A percentile compares a stretch with the other conserved stretches of the same genome.
Conservation (phyloP, 169 alveolate genomes). For the Plasmodium reichenowi region DNA sequence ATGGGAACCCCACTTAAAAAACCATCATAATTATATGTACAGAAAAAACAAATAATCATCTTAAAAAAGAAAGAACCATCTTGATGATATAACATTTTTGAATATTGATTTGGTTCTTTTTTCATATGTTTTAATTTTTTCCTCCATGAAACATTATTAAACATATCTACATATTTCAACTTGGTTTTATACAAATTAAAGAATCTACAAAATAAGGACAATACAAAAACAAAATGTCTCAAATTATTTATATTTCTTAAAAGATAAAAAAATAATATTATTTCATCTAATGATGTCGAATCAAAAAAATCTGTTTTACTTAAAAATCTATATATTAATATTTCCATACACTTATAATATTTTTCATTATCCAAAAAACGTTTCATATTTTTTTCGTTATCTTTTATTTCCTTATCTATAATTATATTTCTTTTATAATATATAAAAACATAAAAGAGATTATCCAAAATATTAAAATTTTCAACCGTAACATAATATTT, state of each 20-base stretch:
- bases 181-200: conserved; percentile 38
- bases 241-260: conserved; percentile 30
- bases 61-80: conserved; percentile 25
- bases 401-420: background rate
- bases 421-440: conserved; percentile 31
- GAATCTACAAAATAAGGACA: conserved; percentile 48
- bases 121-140: background rate
- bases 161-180: background rate
- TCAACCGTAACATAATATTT: conserved; percentile 60
- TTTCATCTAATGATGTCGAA: conserved; percentile 19
- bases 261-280: conserved; percentile 26
- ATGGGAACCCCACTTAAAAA: conserved; percentile 13
- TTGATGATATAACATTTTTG: background rate
- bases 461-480: conserved; percentile 36
- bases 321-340: conserved; percentile 24
- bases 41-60: conserved; percentile 31
- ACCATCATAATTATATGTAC: conserved; percentile 25
- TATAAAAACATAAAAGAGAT: conserved; percentile 22
- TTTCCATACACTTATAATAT: conserved; percentile 33
- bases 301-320: conserved; percentile 71
- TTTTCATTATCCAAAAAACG: background rate
- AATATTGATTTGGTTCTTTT: background rate
- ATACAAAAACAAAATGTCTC: conserved; percentile 30
- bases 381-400: background rate
- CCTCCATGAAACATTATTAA: background rate